Evolutionary conservation across 257 asterid genomes (phyloP).

Genomic region (Avicennia marina): DNA sequence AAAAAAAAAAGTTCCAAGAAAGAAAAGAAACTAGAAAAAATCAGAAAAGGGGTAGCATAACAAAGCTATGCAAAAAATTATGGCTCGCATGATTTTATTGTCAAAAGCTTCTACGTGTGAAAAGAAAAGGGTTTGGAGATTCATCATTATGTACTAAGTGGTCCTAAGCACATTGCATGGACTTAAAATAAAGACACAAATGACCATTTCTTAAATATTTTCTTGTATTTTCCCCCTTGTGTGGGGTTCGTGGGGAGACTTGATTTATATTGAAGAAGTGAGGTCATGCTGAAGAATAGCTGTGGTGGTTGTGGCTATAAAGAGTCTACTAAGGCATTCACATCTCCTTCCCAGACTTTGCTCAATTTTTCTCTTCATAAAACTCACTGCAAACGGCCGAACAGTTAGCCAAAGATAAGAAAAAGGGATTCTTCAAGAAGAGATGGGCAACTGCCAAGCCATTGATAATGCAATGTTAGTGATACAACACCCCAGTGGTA

Average conservation of each 20-base stretch:
- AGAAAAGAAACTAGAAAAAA: neutral
- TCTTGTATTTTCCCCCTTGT: no score
- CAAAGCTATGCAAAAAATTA: conserved; percentile 1
- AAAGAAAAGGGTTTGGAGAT: neutral
- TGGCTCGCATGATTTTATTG: conserved; percentile 23
- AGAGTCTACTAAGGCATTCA: no score
- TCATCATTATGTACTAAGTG: conserved; percentile 28
- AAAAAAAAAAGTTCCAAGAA: neutral
- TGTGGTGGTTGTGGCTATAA: no score
- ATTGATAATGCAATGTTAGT: conserved; percentile 67
- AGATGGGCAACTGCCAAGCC: conserved; percentile 96
- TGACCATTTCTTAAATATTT: conserved; percentile 11
- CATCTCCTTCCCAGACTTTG: no score
- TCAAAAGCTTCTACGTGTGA: conserved; percentile 8
- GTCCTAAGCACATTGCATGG: conserved; percentile 27
- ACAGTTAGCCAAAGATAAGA: no score
- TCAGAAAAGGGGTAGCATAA: neutral
- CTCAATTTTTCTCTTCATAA: no score
- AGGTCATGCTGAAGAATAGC: no score
- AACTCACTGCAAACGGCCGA: no score
- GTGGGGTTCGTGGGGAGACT: no score
- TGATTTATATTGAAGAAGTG: no score
- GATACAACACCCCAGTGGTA: conserved; percentile 74
- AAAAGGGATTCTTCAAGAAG: no score
- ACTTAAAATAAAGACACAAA: conserved; percentile 8